Conservation (phyloP, 2,329 filamentous ascomycete species). For the Aspergillus persii region DNA sequence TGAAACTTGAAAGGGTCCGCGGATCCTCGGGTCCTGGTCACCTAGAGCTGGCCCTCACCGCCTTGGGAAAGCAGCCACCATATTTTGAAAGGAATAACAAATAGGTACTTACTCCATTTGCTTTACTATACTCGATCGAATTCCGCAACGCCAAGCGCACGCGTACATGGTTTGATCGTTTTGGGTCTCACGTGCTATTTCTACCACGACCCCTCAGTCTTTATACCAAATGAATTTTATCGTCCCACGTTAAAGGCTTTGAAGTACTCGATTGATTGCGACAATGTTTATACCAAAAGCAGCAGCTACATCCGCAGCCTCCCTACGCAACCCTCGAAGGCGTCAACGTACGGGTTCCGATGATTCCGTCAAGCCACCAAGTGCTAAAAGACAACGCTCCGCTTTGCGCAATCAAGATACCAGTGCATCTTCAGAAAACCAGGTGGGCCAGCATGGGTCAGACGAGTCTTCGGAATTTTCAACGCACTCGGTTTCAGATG, state of each 20-base stretch:
- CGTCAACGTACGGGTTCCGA: slow-evolving; percentile 44
- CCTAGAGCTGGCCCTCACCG: background rate
- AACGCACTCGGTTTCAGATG: slow-evolving; percentile 12
- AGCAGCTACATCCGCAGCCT: slow-evolving; percentile 22
- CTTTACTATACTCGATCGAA: background rate
- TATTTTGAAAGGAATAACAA: background rate
- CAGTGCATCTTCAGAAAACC: slow-evolving; percentile 24
- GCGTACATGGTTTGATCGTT: background rate
- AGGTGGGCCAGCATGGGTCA: slow-evolving; percentile 18
- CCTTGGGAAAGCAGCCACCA: background rate
- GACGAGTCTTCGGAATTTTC: slow-evolving; percentile 16
- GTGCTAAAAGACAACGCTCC: slow-evolving; percentile 49
- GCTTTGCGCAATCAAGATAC: slow-evolving; percentile 37
- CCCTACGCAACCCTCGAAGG: slow-evolving; percentile 37
- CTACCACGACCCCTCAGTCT: background rate
- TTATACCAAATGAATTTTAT: slow-evolving; percentile 2
- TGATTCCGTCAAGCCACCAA: slow-evolving; percentile 45
- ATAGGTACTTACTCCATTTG: no score
- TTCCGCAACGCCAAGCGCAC: background rate
- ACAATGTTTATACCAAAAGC: slow-evolving; percentile 42
- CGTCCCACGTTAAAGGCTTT: background rate
- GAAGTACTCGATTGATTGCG: background rate
- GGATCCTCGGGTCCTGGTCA: no score
- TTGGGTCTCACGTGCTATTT: background rate
- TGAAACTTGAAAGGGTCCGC: no score